Evolutionary conservation across 2,329 filamentous ascomycete genomes (phyloP).

Genomic region (Coniochaeta prunicola): DNA sequence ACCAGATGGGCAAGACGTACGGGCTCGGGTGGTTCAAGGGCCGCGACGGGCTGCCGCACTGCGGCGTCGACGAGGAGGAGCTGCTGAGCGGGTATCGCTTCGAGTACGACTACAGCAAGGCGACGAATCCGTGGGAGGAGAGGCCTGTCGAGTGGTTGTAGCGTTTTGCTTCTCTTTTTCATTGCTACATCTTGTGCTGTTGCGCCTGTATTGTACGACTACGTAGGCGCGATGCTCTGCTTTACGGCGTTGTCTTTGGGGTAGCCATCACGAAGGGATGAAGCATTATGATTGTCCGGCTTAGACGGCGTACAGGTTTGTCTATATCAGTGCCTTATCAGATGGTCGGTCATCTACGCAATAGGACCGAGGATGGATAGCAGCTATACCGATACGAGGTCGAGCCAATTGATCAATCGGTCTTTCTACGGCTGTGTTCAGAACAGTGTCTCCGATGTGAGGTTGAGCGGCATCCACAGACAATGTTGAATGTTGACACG

Average conservation of each 20-base stretch:
- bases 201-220: neutral
- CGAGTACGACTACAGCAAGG: slow-evolving; percentile 42
- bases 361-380: neutral
- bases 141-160: slow-evolving; percentile 28
- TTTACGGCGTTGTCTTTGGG: neutral
- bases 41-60: slow-evolving; percentile 65
- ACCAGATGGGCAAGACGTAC: slow-evolving; percentile 58
- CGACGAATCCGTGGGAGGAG: slow-evolving; percentile 44
- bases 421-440: too few species aligned
- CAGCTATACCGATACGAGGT: too few species aligned
- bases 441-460: too few species aligned
- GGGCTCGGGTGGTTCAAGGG: slow-evolving; percentile 72
- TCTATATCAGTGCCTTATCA: neutral
- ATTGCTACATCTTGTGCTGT: too few species aligned
- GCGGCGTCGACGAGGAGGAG: slow-evolving; percentile 72
- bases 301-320: neutral
- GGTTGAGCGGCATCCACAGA: too few species aligned
- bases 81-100: slow-evolving; percentile 59
- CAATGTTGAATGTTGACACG: too few species aligned
- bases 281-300: neutral
- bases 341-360: neutral
- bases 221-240: neutral
- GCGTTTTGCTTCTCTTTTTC: too few species aligned
- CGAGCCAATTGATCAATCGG: too few species aligned
- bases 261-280: neutral